Evolutionary conservation across 1,284 basidiomycete genomes (phyloP), one percentile per base, ranked within the genome.

Genomic region (Sanguinoderma infundibulare): DNA sequence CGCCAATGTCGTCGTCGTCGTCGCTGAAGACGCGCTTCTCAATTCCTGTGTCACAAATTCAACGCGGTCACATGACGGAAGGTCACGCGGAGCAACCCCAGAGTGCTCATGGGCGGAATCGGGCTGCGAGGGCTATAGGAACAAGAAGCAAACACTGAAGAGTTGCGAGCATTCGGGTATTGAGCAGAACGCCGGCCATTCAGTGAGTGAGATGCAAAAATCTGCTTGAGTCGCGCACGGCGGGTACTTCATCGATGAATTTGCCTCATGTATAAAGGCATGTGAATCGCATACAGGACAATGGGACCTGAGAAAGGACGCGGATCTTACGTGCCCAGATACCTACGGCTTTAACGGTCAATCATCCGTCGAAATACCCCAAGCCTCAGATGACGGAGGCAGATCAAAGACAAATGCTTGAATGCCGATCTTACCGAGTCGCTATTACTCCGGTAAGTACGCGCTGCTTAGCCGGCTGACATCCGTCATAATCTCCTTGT

Each of bases 331-430:
- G 15, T 17, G 10, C 49, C 20, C 12, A 49, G 46, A 22, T 51
- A 34, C 20, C 10, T 1, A 36, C 49, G 49, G 32, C 20, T n/a
- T 32, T 51, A 34, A 34, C 28, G 49, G 49, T 12, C 49, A 24
- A 32, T 34, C n/a, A 51, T 51, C 49, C 20, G 49, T 35, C 59
- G 38, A 53, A 36, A 53, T 20, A n/a, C 38, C 15, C 52, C 54
- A 53, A 56, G 17, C 22, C 44, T 60, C 59, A 60, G 52, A 63
- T 66, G 57, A 63, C 61, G 61, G 49, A 36, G 28, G 46, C 28
- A 28, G 59, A 58, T 55, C 61, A 59, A 10, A 57, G 51, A 46
- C 59, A 44, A 57, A 42, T n/a, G 28, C 30, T 32, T 49, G 28
- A 12, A 15, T 49, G 46, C n/a, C 38, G 30, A 20, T 49, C 46